Base-by-base conservation (phyloP, 2,329 filamentous ascomycete species). In the Leptographium lundbergii region DNA sequence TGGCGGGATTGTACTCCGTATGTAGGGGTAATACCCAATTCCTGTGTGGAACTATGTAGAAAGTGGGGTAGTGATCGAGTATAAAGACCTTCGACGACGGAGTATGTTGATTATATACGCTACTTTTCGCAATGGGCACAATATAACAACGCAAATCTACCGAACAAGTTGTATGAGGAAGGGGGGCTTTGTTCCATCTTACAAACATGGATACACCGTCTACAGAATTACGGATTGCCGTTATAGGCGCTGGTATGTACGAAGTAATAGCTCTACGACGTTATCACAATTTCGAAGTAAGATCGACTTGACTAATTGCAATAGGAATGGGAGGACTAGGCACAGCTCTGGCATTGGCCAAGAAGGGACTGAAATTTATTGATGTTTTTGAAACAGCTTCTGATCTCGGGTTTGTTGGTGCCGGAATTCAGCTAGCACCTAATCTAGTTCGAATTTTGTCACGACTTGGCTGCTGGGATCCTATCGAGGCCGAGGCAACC, bases 381-480 rank as follows among this genome's bases (percentile, higher is more conserved):
- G 77, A 86, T 57, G 81, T 92, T 54, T 92, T 84, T 69, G 89
- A 92, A 69, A 81, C 78, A 47, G 88, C 88, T 0, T 81, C 84
- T 4, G 80, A 83, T 63, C 77, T 92, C 6, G 88, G 88, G 3
- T 92, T 92, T 65, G 88, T 92, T 0, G 89, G 89, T 29, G 89
- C 89, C 1, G 89, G 89, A 2, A 92, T 94, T 64, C 89, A 94
- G 69, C 77, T 92, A 57, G 87, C 89, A 0, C 89, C 89, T 0
- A 94, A 94, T 63, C 86, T 92, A 78, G 84, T 85, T 4, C 81
- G 87, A 1, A 86, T 94, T 9, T 77, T 94, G 17, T 84, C 89
- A 66, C 75, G 78, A 19, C 73, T 91, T 47, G 88, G 85, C 10
- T 86, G 87, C 60, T 91, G 88, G 87, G 72, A 79, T 22, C 75